Evolutionary conservation across 164 flowering plant species (phyloP).

Genomic region (Aristolochia californica): DNA sequence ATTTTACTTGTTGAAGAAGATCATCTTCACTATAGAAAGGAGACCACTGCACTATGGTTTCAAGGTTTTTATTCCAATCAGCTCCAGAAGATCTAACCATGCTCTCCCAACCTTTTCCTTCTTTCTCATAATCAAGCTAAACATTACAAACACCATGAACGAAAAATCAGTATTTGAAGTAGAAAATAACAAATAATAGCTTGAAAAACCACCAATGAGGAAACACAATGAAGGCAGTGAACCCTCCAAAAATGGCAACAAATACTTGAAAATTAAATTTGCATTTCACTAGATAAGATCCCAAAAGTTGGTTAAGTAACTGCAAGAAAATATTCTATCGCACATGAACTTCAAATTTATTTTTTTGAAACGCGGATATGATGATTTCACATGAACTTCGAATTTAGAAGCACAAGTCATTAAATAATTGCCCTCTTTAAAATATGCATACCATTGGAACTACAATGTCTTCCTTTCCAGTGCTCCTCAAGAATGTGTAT

Average conservation of each 20-base stretch:
- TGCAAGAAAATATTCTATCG: too few species aligned
- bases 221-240: too few species aligned
- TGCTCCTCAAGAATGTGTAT: conserved; percentile 71
- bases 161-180: not conserved
- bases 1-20: conserved; percentile 65
- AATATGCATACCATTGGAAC: conserved; percentile 70
- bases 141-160: not conserved
- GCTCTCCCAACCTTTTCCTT: conserved; percentile 38
- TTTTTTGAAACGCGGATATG: too few species aligned
- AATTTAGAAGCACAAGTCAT: too few species aligned
- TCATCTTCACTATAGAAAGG: conserved; percentile 68
- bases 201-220: not conserved
- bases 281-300: too few species aligned
- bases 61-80: conserved; percentile 67
- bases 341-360: too few species aligned
- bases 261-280: too few species aligned
- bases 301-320: too few species aligned
- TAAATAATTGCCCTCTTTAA: too few species aligned
- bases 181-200: not conserved
- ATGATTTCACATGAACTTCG: too few species aligned
- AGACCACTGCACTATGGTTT: conserved; percentile 78
- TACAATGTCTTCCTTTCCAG: conserved; percentile 84
- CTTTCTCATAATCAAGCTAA: conserved; percentile 65
- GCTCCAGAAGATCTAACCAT: conserved; percentile 30
- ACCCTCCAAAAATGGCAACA: too few species aligned